Conservation (phyloP, 805 yeast genomes). For the Grigorovia transvaalensis region DNA sequence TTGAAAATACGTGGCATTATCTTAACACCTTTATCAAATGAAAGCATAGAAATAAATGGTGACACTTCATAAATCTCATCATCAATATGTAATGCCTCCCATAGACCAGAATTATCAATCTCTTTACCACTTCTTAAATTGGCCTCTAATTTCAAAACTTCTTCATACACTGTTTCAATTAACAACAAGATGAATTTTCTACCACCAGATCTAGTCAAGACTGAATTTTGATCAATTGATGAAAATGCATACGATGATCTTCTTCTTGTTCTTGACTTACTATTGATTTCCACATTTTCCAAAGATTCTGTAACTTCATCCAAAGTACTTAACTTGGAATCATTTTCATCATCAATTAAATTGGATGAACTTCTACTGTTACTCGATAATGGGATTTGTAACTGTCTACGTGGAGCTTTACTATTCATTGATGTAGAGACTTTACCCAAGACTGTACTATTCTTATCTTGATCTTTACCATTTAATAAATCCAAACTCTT, state of each 20-base stretch:
- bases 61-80: slow-evolving; percentile 50
- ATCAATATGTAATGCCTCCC: slow-evolving; percentile 70
- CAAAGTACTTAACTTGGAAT: slow-evolving; percentile 7
- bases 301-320: slow-evolving; percentile 26
- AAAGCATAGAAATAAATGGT: slow-evolving; percentile 74
- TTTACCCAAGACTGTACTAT: slow-evolving; percentile 85
- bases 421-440: slow-evolving; percentile 71
- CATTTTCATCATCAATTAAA: slow-evolving; percentile 12
- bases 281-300: slow-evolving; percentile 23
- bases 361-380: slow-evolving; percentile 3
- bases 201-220: slow-evolving; percentile 29
- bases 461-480: slow-evolving; percentile 36
- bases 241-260: slow-evolving; percentile 29
- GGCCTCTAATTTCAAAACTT: slow-evolving; percentile 72
- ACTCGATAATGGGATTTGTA: slow-evolving; percentile 41
- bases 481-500: slow-evolving; percentile 10
- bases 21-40: slow-evolving; percentile 81
- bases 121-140: slow-evolving; percentile 47
- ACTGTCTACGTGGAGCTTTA: slow-evolving; percentile 79
- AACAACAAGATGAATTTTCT: slow-evolving; percentile 50
- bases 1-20: slow-evolving; percentile 81
- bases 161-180: slow-evolving; percentile 70
- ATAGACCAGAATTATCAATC: slow-evolving; percentile 41
- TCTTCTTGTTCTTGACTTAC: slow-evolving; percentile 23
- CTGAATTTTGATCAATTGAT: slow-evolving; percentile 27